phyloP scores from a whole-genome alignment of 2,329 filamentous ascomycete species.

The Tolypocladium pustulatum region DNA sequence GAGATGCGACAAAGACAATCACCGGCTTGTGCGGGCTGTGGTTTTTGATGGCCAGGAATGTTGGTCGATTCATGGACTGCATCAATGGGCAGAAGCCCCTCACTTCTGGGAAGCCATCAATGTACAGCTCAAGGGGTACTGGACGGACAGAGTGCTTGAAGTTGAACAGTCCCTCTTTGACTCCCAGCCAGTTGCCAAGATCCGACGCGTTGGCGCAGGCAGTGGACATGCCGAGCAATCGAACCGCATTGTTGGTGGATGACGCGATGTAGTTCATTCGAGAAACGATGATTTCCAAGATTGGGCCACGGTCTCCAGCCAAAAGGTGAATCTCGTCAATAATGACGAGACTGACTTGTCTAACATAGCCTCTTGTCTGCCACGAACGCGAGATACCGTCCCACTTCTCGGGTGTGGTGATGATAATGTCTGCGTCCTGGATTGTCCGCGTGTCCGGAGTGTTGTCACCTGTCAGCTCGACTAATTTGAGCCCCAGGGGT shows the following conservation, averaged over 20 bases:
- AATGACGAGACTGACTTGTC: slow-evolving; percentile 89
- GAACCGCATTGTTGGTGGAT: slow-evolving; percentile 79
- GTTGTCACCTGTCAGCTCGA: slow-evolving; percentile 94
- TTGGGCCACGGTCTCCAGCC: slow-evolving; percentile 93
- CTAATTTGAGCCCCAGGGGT: slow-evolving; percentile 79
- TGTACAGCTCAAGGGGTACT: slow-evolving; percentile 90
- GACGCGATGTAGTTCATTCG: slow-evolving; percentile 98
- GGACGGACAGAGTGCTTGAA: slow-evolving; percentile 95
- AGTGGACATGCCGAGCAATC: slow-evolving; percentile 96
- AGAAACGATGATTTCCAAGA: slow-evolving; percentile 91
- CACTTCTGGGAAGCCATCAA: slow-evolving; percentile 93
- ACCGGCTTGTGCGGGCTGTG: slow-evolving; percentile 96
- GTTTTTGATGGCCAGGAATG: slow-evolving; percentile 90
- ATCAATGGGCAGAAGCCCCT: slow-evolving; percentile 94
- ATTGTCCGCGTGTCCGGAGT: slow-evolving; percentile 96
- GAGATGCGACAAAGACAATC: slow-evolving; percentile 95
- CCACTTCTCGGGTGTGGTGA: slow-evolving; percentile 99
- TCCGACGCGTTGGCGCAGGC: slow-evolving; percentile 94
- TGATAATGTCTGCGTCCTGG: slow-evolving; percentile 90
- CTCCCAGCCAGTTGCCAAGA: slow-evolving; percentile 90
- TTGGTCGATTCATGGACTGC: slow-evolving; percentile 98
- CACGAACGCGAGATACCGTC: slow-evolving; percentile 98
- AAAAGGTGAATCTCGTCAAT: slow-evolving; percentile 97
- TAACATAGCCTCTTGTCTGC: slow-evolving; percentile 94
- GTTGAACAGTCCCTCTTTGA: slow-evolving; percentile 93